phyloP scores from a whole-genome alignment of 768 basidiomycete genomes.

The Trametes elegans region DNA sequence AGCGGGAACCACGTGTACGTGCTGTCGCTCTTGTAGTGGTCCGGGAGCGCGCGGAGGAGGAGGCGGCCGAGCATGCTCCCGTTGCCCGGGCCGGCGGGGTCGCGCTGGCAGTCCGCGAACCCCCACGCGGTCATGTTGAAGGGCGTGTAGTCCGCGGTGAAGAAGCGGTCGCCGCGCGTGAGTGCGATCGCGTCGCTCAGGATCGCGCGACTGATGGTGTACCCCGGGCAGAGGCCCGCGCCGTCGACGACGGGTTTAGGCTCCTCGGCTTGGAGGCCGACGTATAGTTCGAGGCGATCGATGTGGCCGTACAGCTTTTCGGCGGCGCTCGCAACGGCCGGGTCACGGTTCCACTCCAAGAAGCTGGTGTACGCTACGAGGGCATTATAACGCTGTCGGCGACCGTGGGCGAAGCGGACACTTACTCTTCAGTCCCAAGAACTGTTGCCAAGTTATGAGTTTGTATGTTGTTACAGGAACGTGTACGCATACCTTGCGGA shows the following conservation, averaged over 20 bases:
- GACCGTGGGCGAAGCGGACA: not conserved
- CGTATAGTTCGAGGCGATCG: constrained; percentile 77
- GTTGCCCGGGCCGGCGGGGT: constrained; percentile 67
- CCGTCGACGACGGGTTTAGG: constrained; percentile 73
- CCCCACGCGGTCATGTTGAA: constrained; percentile 83
- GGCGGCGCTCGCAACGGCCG: constrained; percentile 65
- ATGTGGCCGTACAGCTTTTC: constrained; percentile 78
- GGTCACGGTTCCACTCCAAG: constrained; percentile 78
- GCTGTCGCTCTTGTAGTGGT: constrained; percentile 65
- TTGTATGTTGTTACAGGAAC: not conserved
- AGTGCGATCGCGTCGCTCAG: constrained; percentile 84
- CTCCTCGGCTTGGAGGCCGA: constrained; percentile 77
- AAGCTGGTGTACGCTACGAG: constrained; percentile 61
- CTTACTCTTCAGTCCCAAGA: constrained; percentile 74
- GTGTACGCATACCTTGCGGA: constrained; percentile 51
- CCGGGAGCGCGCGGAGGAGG: constrained; percentile 70
- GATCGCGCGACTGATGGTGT: constrained; percentile 83
- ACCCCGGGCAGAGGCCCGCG: constrained; percentile 83
- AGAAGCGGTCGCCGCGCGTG: constrained; percentile 82
- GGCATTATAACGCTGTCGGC: not conserved
- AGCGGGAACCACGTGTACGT: constrained; percentile 88
- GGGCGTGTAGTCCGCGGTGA: constrained; percentile 79
- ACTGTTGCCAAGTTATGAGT: constrained; percentile 37
- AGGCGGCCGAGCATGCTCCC: constrained; percentile 76
- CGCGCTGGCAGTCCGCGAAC: constrained; percentile 77